Percentiles rank a stretch among this genome's conserved stretches.
Evolutionary conservation across 1,284 basidiomycete species (phyloP).

Genomic region (Ceratobasidium sp.): DNA sequence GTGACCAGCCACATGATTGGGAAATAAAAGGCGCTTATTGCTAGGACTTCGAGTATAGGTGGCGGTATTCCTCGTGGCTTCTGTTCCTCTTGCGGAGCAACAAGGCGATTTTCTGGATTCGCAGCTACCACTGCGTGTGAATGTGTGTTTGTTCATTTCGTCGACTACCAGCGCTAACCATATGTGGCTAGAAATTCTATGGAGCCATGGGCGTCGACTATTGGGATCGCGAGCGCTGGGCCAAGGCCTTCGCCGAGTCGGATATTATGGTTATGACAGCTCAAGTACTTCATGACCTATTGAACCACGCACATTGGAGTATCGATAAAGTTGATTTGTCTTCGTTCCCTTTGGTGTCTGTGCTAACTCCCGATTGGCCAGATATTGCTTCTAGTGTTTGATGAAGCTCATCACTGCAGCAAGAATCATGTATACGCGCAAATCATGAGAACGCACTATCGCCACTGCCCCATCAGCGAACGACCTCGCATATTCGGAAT

Average conservation of each 20-base stretch:
- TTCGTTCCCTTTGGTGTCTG: conserved; percentile 7
- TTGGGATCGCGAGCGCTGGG: conserved; percentile 68
- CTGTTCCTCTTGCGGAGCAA: conserved; percentile 79
- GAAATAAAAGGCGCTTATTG: conserved; percentile 55
- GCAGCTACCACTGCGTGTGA: conserved; percentile 66
- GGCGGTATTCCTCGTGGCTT: conserved; percentile 65
- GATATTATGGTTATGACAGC: conserved; percentile 86
- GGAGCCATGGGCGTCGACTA: conserved; percentile 72
- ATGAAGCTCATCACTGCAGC: conserved; percentile 64
- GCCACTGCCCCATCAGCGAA: conserved; percentile 55
- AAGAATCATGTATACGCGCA: conserved; percentile 81
- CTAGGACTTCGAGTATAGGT: conserved; percentile 54
- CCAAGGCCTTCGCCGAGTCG: conserved; percentile 60
- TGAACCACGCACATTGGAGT: conserved; percentile 78
- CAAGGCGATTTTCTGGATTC: conserved; percentile 68
- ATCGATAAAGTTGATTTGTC: conserved; percentile 59
- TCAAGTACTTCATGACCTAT: conserved; percentile 76
- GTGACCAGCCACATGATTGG: conserved; percentile 24
- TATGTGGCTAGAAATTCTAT: conserved; percentile 58
- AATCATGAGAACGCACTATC: conserved; percentile 76
- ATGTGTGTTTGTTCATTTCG: background rate
- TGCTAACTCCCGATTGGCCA: conserved; percentile 46
- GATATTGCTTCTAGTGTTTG: conserved; percentile 79
- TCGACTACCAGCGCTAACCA: background rate
- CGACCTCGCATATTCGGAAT: conserved; percentile 85